Base-by-base conservation (phyloP, 2,329 filamentous ascomycete genomes). In the Penicillium crustosum region DNA sequence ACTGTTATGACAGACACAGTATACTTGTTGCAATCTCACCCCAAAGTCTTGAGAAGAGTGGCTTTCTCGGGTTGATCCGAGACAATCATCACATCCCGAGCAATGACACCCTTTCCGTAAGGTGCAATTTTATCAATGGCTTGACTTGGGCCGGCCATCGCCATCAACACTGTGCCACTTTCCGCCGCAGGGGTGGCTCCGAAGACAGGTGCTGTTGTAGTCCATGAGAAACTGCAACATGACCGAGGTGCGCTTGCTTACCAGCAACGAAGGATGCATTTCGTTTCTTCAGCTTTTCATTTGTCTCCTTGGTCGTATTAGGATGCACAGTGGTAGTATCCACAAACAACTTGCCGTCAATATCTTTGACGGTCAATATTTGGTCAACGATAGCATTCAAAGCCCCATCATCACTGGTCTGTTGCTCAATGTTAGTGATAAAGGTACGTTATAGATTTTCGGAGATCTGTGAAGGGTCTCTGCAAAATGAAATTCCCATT, bases 261-360 rank as follows among this genome's bases (percentile, higher is more conserved):
- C 57, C 57, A n/a, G 57, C 53, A 35, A 59, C 35, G 4, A 56
- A 39, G 17, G 10, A 25, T n/a, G 57, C 47, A 19, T 44, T 45
- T 12, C 39, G 36, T 7, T 41, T 38, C 25, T 41, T 53, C 4
- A 61, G 9, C 27, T 21, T 53, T 19, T 43, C 41, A 25, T 39
- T 25, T 21, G 48, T 44, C 13, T 51, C 25, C 49, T 52, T 60
- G 4, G 53, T 57, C 2, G 49, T 61, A 47, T 52, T 55, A 6
- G 59, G 49, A 44, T 61, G 57, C 6, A 61, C 57, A 12, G 59
- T 61, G 23, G 59, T 61, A 6, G 59, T 61, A 21, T 61, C 59
- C 39, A 60, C 49, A 19, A 61, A 43, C 31, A 54, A 23, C 25
- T 61, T 61, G 13, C 29, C 35, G 6, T 33, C 23, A 15, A 61